Conservation (phyloP, 192 early-diverging fungal species). For the Rhizoclosmatium sp. region DNA sequence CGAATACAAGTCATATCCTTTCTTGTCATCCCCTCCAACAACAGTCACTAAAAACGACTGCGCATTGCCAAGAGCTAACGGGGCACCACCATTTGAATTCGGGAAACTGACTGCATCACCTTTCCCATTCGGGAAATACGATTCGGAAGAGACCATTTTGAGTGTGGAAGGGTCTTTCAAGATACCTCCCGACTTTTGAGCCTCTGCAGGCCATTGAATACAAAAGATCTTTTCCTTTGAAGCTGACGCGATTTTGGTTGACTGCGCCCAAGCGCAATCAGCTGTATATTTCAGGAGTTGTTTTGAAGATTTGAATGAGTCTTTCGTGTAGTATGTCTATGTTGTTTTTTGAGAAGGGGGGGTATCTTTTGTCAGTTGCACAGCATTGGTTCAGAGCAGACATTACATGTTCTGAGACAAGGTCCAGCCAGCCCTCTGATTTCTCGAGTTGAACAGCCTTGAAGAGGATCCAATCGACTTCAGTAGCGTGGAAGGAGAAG, state of each 20-base stretch:
- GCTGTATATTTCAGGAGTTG: constrained; percentile 64
- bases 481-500: constrained; percentile 73
- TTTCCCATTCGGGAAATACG: constrained; percentile 66
- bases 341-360: neutral
- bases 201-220: constrained; percentile 54
- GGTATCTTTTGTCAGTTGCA: neutral
- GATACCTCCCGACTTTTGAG: constrained; percentile 37
- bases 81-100: constrained; percentile 40
- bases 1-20: constrained; percentile 70
- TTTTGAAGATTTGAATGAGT: constrained; percentile 70
- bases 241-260: constrained; percentile 56
- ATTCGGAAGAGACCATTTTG: constrained; percentile 75
- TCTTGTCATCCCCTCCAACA: constrained; percentile 46
- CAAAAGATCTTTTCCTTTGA: constrained; percentile 79
- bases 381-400: constrained; percentile 52
- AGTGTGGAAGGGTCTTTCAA: constrained; percentile 39
- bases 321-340: constrained; percentile 54
- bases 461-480: constrained; percentile 72
- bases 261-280: constrained; percentile 79
- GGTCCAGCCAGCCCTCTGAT: constrained; percentile 42
- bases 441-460: constrained; percentile 61
- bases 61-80: constrained; percentile 76
- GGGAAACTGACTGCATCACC: constrained; percentile 13
- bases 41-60: constrained; percentile 76
- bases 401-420: constrained; percentile 34